These are phyloP conservation scores for Petunia hybrid DNA, from an alignment of 305 asterid species.

Conservation along the genomic window DNA sequence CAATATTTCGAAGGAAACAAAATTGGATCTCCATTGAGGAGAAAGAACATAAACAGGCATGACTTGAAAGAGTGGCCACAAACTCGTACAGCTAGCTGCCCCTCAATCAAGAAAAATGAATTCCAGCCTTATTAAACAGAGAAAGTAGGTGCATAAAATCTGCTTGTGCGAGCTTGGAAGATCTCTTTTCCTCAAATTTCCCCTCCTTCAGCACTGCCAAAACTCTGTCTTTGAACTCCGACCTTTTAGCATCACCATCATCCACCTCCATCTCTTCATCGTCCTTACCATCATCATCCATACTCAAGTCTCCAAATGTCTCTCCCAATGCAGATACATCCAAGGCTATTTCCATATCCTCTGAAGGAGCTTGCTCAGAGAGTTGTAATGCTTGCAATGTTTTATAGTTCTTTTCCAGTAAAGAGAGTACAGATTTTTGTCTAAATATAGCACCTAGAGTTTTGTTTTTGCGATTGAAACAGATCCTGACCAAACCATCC, in stretches of 20 bases:
- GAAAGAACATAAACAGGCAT: not conserved
- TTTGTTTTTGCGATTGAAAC: conserved; percentile 91
- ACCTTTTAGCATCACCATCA: conserved; percentile 58
- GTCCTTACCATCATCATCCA: conserved; percentile 66
- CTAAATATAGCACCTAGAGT: conserved; percentile 81
- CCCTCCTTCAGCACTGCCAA: conserved; percentile 70
- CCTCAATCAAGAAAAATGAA: conserved; percentile 77
- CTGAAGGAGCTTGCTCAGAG: conserved; percentile 49
- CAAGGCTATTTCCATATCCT: conserved; percentile 55
- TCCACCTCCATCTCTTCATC: conserved; percentile 79
- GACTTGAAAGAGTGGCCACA: not conserved
- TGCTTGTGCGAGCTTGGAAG: conserved; percentile 85
- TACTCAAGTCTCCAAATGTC: conserved; percentile 66
- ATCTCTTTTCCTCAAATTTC: conserved; percentile 75
- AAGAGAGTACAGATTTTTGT: conserved; percentile 67
- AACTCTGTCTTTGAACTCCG: conserved; percentile 75
- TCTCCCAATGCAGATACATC: conserved; percentile 78
- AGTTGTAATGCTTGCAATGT: conserved; percentile 83
- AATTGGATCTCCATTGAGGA: conserved; percentile 28
- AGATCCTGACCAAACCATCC: conserved; percentile 94
- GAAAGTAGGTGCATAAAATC: conserved; percentile 91
- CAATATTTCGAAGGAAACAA: conserved; percentile 19
- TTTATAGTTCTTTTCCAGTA: conserved; percentile 86
- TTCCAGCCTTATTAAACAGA: conserved; percentile 84
- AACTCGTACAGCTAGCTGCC: not conserved